These are phyloP conservation scores for Gnomoniopsis sp. DNA, from an alignment of 2,329 filamentous ascomycete species.

Conservation along the genomic window DNA sequence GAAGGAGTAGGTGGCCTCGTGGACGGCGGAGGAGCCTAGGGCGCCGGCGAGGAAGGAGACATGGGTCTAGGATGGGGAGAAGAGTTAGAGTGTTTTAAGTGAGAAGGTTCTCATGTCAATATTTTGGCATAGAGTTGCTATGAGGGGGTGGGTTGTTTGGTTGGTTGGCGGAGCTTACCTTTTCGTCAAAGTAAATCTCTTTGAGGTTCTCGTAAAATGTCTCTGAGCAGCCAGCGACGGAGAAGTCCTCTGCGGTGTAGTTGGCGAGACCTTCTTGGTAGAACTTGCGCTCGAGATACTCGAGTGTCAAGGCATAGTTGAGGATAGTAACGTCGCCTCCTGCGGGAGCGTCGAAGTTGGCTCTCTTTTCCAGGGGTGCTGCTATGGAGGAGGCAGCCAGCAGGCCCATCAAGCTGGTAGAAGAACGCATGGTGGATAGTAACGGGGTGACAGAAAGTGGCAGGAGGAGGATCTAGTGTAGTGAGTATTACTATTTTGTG, in stretches of 20 bases:
- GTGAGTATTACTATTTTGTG: no score
- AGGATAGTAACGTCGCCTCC: slow-evolving; percentile 33
- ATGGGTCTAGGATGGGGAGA: slow-evolving; percentile 38
- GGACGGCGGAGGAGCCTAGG: slow-evolving; percentile 46
- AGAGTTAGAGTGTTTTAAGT: background rate
- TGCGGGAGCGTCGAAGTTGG: slow-evolving; percentile 20
- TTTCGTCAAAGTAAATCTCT: slow-evolving; percentile 54
- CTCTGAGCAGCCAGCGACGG: slow-evolving; percentile 16
- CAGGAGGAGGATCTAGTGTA: no score
- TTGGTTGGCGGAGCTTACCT: no score
- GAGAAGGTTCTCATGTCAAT: background rate
- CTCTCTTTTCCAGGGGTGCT: background rate
- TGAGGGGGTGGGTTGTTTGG: no score
- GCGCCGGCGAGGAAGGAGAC: slow-evolving; percentile 53
- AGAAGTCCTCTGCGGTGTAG: slow-evolving; percentile 36
- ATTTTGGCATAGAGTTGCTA: no score
- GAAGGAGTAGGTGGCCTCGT: slow-evolving; percentile 55
- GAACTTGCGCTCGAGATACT: slow-evolving; percentile 60
- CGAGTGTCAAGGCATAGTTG: slow-evolving; percentile 47
- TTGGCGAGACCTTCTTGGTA: slow-evolving; percentile 58
- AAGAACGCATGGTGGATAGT: background rate
- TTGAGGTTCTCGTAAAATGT: slow-evolving; percentile 56
- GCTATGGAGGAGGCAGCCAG: background rate
- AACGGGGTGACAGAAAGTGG: no score
- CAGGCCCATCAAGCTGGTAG: background rate